Base-by-base conservation (phyloP, 495 filamentous ascomycete species). In the Oidiodendron maius region DNA sequence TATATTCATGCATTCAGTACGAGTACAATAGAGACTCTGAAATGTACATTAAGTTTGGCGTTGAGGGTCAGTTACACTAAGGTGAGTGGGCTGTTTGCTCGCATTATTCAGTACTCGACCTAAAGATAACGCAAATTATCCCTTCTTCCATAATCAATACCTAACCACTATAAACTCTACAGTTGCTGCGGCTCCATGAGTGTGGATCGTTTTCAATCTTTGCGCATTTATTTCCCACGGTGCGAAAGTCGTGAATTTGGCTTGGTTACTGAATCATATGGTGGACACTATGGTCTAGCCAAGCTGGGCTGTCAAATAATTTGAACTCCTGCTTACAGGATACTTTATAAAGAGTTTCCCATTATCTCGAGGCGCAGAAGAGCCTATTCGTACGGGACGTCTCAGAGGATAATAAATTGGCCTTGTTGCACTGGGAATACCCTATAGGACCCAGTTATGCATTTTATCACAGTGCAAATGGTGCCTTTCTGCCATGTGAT, bases 51-150 rank as follows among this genome's bases (percentile, higher is more conserved):
- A 12, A 15, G 10, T 21, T 79, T 52, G 53, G n/a, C 15, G 17
- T 17, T 4, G 3, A 35, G 3, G 15, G 16, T 42, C 44, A 4
- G 44, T 16, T 60, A 17, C n/a, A n/a, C n/a, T 23, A 13, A n/a
- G 3, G 5, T 64, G 78, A 50, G 80, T 74, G 78, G 26, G 71
- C 74, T 1, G 81, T 81, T 0, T 84, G 82, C 54, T 79, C 73
- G 32, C 83, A 82, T 52, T n/a, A n/a, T n/a, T n/a, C n/a, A n/a
- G 74, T 72, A 16, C 67, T 59, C 17, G 63, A 71, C 37, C n/a
- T n/a, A n/a, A n/a, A n/a, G n/a, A n/a, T n/a, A n/a, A n/a, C n/a
- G n/a, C n/a, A n/a, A n/a, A n/a, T n/a, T n/a, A n/a, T n/a, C n/a
- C n/a, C n/a, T n/a, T n/a, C n/a, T n/a, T n/a, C n/a, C n/a, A n/a